Conservation (phyloP, 2,329 filamentous ascomycete species). For the Monosporascus sp. region DNA sequence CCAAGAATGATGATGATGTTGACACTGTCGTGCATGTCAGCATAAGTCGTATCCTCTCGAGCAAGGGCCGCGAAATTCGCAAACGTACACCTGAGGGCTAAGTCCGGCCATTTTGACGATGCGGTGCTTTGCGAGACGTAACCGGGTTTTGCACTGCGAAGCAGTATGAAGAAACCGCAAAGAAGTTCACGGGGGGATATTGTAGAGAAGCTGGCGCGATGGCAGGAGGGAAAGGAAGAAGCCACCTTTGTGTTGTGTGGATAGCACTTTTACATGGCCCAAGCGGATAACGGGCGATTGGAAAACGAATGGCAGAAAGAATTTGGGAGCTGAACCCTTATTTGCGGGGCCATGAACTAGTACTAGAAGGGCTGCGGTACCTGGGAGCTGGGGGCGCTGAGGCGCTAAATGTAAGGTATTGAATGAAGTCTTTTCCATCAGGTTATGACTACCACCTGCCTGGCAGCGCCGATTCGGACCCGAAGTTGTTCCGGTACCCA, state of each 20-base stretch:
- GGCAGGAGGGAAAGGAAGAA: conserved; percentile 15
- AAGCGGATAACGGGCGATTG: background rate
- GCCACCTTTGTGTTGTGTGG: background rate
- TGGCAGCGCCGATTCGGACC: no score
- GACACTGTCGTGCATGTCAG: conserved; percentile 52
- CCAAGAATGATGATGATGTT: conserved; percentile 93
- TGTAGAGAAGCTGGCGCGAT: background rate
- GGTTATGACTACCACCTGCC: no score
- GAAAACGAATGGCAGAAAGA: background rate
- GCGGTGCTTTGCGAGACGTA: background rate
- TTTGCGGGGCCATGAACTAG: no score
- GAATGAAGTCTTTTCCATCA: no score
- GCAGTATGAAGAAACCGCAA: background rate
- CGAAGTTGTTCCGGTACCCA: no score
- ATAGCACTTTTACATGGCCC: background rate
- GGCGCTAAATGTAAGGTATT: background rate
- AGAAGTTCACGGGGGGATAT: background rate
- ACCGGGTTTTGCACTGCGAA: background rate
- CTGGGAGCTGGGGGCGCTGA: background rate
- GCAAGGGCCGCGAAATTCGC: background rate
- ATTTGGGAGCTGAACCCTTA: background rate
- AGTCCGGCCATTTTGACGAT: conserved; percentile 53
- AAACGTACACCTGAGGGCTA: conserved; percentile 58
- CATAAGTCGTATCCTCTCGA: background rate
- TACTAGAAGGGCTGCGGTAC: background rate